phyloP scores from a whole-genome alignment of 805 yeast species.

The Middelhovenomyces tepae region DNA sequence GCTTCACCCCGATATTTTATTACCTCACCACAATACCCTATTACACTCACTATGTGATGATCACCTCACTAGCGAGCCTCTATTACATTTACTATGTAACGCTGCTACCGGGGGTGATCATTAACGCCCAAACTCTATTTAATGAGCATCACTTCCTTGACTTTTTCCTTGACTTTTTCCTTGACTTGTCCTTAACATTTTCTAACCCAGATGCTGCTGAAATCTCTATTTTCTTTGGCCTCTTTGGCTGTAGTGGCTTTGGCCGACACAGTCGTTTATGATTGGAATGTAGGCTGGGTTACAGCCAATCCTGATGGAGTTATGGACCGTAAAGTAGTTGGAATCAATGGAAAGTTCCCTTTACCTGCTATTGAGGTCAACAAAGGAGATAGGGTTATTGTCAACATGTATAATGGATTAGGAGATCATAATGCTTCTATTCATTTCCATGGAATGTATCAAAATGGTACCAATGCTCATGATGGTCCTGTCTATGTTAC shows the following conservation, averaged over 20 bases:
- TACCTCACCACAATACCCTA: too few relatives aligned
- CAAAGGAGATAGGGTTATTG: slow-evolving; percentile 69
- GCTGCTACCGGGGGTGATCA: too few relatives aligned
- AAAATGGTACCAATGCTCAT: slow-evolving; percentile 63
- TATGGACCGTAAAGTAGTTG: slow-evolving; percentile 42
- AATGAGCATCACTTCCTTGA: too few relatives aligned
- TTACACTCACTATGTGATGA: too few relatives aligned
- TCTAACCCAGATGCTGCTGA: too few relatives aligned
- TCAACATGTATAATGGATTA: slow-evolving; percentile 71
- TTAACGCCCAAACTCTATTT: too few relatives aligned
- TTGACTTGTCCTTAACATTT: too few relatives aligned
- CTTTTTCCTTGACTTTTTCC: too few relatives aligned
- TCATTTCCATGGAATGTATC: slow-evolving; percentile 94
- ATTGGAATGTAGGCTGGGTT: slow-evolving; percentile 33
- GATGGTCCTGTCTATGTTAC: slow-evolving; percentile 87
- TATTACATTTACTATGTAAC: too few relatives aligned
- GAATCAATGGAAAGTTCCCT: slow-evolving; percentile 68
- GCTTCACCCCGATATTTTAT: too few relatives aligned
- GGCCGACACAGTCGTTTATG: slow-evolving; percentile 23
- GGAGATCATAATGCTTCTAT: slow-evolving; percentile 59
- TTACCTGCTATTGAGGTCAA: slow-evolving; percentile 75
- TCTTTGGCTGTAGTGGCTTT: slow-evolving; percentile 12
- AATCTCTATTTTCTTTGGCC: slow-evolving; percentile 9
- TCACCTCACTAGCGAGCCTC: too few relatives aligned
- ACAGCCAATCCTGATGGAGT: slow-evolving; percentile 51